Conservation (phyloP, 2,329 filamentous ascomycete genomes). For the Penicillium sp. region DNA sequence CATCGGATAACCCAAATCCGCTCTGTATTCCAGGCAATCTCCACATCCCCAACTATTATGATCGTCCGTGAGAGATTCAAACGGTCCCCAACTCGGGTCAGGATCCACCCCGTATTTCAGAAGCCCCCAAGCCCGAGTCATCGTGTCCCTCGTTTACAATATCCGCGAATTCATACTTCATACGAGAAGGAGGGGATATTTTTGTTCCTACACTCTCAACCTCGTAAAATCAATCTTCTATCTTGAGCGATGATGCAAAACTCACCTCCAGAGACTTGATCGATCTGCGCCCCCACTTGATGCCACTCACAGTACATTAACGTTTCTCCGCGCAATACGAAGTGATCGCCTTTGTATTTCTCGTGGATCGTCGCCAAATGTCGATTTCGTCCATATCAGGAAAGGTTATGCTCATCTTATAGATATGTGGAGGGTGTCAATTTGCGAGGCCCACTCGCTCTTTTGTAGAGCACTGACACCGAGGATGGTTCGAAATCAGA, state of each 20-base stretch:
- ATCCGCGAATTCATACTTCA: not conserved
- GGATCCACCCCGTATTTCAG: conserved; percentile 1
- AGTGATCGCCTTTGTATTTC: conserved; percentile 4
- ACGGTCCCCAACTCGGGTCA: not conserved
- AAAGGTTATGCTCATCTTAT: not conserved
- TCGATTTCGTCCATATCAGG: not conserved
- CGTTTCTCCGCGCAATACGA: not conserved
- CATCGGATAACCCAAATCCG: not conserved
- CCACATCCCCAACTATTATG: not conserved
- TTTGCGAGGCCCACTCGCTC: not conserved
- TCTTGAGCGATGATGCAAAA: not conserved
- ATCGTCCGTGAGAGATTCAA: not conserved
- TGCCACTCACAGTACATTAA: not conserved
- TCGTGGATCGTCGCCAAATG: not conserved
- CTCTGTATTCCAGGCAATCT: not conserved
- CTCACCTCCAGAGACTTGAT: not conserved
- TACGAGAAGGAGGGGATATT: not conserved
- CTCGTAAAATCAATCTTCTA: not conserved
- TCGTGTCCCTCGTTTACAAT: not conserved
- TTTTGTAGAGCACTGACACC: not conserved
- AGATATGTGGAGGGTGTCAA: not conserved
- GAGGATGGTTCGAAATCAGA: no score
- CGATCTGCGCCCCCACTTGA: not conserved
- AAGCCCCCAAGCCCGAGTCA: not conserved
- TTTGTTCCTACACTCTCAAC: not conserved